Evolutionary conservation across 768 basidiomycete genomes (phyloP).

Genomic region (Suillus weaverae): DNA sequence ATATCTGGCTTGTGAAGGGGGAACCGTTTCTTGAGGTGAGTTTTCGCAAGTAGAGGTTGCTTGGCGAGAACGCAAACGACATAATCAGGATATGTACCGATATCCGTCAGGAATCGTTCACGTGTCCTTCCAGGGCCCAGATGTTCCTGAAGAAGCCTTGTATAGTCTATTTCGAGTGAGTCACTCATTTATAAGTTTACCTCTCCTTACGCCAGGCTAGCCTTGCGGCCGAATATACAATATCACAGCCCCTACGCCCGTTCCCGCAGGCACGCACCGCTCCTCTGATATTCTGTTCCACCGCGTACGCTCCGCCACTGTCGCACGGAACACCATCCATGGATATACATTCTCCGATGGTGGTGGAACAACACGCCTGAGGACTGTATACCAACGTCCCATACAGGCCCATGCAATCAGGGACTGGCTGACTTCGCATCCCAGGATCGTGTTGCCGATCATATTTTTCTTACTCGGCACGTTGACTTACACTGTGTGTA

Average conservation of each 20-base stretch:
- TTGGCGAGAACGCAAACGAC: conserved; percentile 6
- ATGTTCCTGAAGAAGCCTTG: conserved; percentile 75
- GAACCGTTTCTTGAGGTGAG: conserved; percentile 79
- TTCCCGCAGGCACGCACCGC: conserved; percentile 66
- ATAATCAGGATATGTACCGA: conserved; percentile 74
- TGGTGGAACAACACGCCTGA: conserved; percentile 43
- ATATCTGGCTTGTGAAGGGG: conserved; percentile 74
- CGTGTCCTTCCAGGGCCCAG: conserved; percentile 88
- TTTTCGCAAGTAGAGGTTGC: conserved; percentile 2
- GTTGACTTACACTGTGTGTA: conserved; percentile 80
- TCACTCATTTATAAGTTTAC: conserved; percentile 9
- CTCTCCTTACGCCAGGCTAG: conserved; percentile 34
- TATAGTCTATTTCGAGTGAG: conserved; percentile 78
- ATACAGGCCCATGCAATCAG: conserved; percentile 66
- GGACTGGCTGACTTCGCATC: conserved; percentile 85
- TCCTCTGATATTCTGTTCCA: conserved; percentile 64
- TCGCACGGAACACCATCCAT: conserved; percentile 82
- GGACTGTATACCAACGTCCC: conserved; percentile 60
- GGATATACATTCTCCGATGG: conserved; percentile 44
- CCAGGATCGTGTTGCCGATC: conserved; percentile 78
- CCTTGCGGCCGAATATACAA: conserved; percentile 82
- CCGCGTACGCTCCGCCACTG: conserved; percentile 64
- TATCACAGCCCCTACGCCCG: conserved; percentile 57
- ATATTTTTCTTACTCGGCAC: conserved; percentile 87
- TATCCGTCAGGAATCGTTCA: conserved; percentile 73